Conservation (phyloP, 768 basidiomycete species). For the Boletus bicolor region DNA sequence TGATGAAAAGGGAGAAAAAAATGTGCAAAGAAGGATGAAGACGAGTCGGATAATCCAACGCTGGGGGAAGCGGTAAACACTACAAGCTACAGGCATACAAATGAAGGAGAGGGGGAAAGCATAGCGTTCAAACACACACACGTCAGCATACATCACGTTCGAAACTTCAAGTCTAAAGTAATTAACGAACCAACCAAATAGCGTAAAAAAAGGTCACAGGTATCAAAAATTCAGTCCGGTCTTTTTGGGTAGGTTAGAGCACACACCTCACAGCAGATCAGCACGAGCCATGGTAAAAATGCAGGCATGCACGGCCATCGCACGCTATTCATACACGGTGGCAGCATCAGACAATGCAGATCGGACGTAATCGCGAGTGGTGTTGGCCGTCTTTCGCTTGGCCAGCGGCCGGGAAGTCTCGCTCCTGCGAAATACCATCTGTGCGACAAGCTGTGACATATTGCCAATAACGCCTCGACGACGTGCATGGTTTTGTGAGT, state of each 20-base stretch:
- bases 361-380: slow-evolving; percentile 19
- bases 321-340: slow-evolving; percentile 12
- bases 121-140: slow-evolving; percentile 24
- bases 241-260: slow-evolving; percentile 3
- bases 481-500: slow-evolving; percentile 16
- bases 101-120: slow-evolving; percentile 15
- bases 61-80: slow-evolving; percentile 3
- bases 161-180: slow-evolving; percentile 13
- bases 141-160: slow-evolving; percentile 26
- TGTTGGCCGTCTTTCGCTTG: slow-evolving; percentile 30
- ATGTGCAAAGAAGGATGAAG: slow-evolving; percentile 6
- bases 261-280: slow-evolving; percentile 27
- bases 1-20: not conserved
- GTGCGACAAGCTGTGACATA: slow-evolving; percentile 43
- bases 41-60: slow-evolving; percentile 2
- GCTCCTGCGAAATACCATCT: slow-evolving; percentile 45
- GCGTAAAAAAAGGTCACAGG: slow-evolving; percentile 4
- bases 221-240: slow-evolving; percentile 23
- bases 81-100: slow-evolving; percentile 32
- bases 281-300: slow-evolving; percentile 5
- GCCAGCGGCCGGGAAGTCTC: slow-evolving; percentile 38
- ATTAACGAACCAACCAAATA: slow-evolving; percentile 10
- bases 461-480: slow-evolving; percentile 26
- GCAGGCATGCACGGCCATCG: slow-evolving; percentile 1
- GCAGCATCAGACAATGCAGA: slow-evolving; percentile 31